These are phyloP conservation scores for Cyclotella kingstonii DNA, from an alignment of 108 stramenopile genomes.

Conservation along the genomic window DNA sequence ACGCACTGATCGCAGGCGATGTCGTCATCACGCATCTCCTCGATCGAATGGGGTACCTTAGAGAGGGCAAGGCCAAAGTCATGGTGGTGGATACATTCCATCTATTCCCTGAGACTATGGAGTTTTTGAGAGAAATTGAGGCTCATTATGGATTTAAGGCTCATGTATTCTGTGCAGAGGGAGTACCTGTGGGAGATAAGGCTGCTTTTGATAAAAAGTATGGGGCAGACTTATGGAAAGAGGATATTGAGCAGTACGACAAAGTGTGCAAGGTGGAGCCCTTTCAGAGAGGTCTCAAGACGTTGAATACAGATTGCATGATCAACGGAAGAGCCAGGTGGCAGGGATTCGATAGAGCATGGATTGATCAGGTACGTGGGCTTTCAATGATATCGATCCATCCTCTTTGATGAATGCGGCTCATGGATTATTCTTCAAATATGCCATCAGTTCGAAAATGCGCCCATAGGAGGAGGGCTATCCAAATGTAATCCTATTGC, in stretches of 20 bases:
- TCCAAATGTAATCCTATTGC: slow-evolving; percentile 96
- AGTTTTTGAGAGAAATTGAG: slow-evolving; percentile 82
- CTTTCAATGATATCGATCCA: too few relatives aligned
- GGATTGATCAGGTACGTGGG: slow-evolving; percentile 60
- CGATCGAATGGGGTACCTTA: slow-evolving; percentile 80
- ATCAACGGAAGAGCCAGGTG: slow-evolving; percentile 97
- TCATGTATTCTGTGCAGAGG: slow-evolving; percentile 89
- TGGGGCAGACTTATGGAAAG: slow-evolving; percentile 95
- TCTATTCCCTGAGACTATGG: slow-evolving; percentile 95
- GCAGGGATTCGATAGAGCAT: slow-evolving; percentile 97
- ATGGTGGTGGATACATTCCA: slow-evolving; percentile 97
- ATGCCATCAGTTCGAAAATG: slow-evolving; percentile 91
- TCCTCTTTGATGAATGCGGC: too few relatives aligned
- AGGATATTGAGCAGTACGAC: slow-evolving; percentile 95
- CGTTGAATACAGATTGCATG: slow-evolving; percentile 92
- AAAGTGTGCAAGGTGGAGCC: slow-evolving; percentile 98
- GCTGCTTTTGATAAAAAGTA: slow-evolving; percentile 85
- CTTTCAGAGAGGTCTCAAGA: slow-evolving; percentile 95
- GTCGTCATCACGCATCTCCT: slow-evolving; percentile 87
- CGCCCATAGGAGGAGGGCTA: slow-evolving; percentile 91
- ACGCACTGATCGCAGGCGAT: slow-evolving; percentile 91
- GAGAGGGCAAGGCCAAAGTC: slow-evolving; percentile 72
- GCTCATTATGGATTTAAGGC: slow-evolving; percentile 93
- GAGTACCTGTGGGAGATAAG: slow-evolving; percentile 85
- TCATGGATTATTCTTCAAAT: too few relatives aligned